A percentile compares a stretch with the other conserved stretches of the same genome.
Evolutionary conservation across 192 early-diverging fungal genomes (phyloP).

Genomic region (Dissophora ornata): DNA sequence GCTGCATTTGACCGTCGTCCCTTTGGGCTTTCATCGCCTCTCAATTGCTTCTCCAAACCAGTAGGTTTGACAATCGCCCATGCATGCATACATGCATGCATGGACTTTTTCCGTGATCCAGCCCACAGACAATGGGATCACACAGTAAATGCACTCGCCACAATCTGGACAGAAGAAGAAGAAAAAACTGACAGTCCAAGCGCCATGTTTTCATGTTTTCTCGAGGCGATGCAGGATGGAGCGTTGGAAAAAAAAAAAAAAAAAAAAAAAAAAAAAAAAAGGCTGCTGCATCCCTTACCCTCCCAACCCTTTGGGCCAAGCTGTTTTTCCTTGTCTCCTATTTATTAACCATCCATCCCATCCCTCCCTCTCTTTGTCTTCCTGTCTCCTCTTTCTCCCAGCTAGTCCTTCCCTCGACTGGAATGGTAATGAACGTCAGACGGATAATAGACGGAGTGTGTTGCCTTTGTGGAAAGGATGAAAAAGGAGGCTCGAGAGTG

Average conservation of each 20-base stretch:
- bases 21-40: no score
- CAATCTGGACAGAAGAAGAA: background rate
- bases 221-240: background rate
- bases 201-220: background rate
- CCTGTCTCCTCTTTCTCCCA: slow-evolving; percentile 19
- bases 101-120: no score
- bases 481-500: background rate
- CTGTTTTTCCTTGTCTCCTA: slow-evolving; percentile 1
- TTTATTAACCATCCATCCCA: background rate
- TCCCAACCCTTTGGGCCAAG: slow-evolving; percentile 8
- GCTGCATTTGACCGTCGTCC: no score
- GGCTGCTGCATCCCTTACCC: background rate
- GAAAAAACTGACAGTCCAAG: background rate
- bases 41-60: no score
- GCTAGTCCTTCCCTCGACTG: slow-evolving; percentile 2
- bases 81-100: no score
- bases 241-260: background rate
- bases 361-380: background rate
- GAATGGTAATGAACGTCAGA: slow-evolving; percentile 1
- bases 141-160: background rate
- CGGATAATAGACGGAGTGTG: background rate
- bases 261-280: slow-evolving; percentile 4
- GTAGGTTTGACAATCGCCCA: no score
- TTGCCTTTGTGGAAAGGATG: background rate
- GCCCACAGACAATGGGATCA: no score